Evolutionary conservation across 1,284 basidiomycete genomes (phyloP), one percentile per base, ranked within the genome.

Genomic region (Coniophora puteana): DNA sequence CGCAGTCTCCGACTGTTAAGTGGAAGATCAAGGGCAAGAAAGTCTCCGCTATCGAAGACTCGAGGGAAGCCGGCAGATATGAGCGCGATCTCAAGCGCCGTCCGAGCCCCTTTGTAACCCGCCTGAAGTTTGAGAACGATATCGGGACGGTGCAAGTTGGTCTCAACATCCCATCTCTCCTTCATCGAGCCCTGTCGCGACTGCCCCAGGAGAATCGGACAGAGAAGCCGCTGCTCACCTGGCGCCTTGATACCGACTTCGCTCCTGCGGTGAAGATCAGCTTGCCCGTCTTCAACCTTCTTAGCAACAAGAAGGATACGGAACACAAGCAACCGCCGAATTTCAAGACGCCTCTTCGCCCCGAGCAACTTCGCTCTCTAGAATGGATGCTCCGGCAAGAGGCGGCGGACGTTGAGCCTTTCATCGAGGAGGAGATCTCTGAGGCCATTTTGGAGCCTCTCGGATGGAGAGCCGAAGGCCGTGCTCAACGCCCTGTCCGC

Each of bases 331-430:
- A 95, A 52, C 94, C 93, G 0, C 79, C 80, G 0, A 74, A 77
- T 46, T 97, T 97, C 71, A 76, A 74, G 53, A 66, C 81, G 13
- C 63, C 74, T 12, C 74, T 97, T 17, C 80, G 93, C 33, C 76
- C 71, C 13, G 93, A 97, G 58, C 93, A 97, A 60, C 72, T 89
- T 11, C 86, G 94, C 29, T 97, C 94, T 4, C 66, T 97, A 31
- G 80, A 80, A 39, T 97, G 93, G 93, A 97, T 97, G 94, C 65
- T 95, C 17, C 61, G 69, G 30, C 90, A 92, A 56, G 93, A 97
- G 61, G 70, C 74, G 8, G 49, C 61, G 0, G 71, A 83, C 38
- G 80, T 78, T 5, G 65, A 76, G 11, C 79, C 86, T 1, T 97
- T 96, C 61, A 61, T 91, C 20, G 93, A 97, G 57, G 93, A 97